Base-by-base conservation (phyloP, 1,139 yeast species). In the Ogataea hybrid region DNA sequence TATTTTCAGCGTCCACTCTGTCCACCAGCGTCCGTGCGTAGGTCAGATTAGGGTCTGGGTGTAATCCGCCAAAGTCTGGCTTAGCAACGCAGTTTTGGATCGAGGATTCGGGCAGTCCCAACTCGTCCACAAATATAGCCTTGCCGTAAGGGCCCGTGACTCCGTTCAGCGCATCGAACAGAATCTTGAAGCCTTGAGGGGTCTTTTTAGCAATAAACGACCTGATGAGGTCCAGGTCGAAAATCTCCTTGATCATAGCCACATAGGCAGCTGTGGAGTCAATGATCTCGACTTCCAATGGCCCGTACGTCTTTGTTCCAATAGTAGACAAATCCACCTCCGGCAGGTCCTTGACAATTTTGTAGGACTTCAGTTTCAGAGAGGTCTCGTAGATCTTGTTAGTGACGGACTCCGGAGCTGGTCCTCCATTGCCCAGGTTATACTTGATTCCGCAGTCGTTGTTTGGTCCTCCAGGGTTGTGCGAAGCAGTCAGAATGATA, bases 401-500 rank as follows among this genome's bases (percentile, higher is more conserved):
- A 21, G 98, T 92, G 49, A 92, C 94, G 15, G 84, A 70, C 65
- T 92, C 98, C 4, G 98, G 98, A n/a, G 98, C 98, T 30, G 98
- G 98, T 2, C 97, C 98, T 51, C 98, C 98, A 60, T 92, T 90
- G 50, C 87, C 79, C 65, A 94, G 73, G 66, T 92, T 92, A 72
- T 92, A 92, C 71, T 92, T 92, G 71, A 92, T 92, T 46, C 98
- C 98, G 64, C 90, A 77, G 62, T 92, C 98, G 50, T 87, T 81
- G 28, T 75, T 68, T 47, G 97, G 97, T 6, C 97, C 97, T 63
- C 98, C 98, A n/a, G 98, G 98, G 67, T 92, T 92, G 67, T 92
- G 98, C 27, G 96, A 85, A 4, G 98, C 98, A 16, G 98, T 92
- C 59, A 92, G 73, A 51, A 94, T 88, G 64, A 92, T 89, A 48